phyloP scores from a whole-genome alignment of 441 rosid species.

The Aquilaria agallochum region DNA sequence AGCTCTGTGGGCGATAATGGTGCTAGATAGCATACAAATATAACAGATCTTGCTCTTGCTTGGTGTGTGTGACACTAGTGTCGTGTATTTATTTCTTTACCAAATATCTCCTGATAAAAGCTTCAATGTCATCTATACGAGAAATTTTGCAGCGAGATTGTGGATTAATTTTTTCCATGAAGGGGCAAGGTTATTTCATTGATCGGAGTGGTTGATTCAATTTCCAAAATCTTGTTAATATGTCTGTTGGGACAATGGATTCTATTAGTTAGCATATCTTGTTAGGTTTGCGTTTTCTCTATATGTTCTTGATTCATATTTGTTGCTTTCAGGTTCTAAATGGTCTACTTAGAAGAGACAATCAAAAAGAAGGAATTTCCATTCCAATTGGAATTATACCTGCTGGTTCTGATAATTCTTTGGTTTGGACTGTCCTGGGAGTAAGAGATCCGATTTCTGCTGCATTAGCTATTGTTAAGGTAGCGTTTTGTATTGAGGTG shows the following conservation, averaged over 20 bases:
- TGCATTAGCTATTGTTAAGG: constrained; percentile 88
- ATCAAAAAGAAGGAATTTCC: constrained; percentile 89
- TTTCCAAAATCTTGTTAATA: constrained; percentile 4
- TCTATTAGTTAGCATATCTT: not conserved
- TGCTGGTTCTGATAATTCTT: constrained; percentile 94
- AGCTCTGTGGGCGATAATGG: too few species aligned
- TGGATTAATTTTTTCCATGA: too few species aligned
- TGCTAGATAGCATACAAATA: too few species aligned
- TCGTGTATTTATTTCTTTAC: too few species aligned
- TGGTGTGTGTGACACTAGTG: too few species aligned
- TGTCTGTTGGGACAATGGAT: too few species aligned
- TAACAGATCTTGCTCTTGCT: too few species aligned
- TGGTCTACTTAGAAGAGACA: constrained; percentile 76
- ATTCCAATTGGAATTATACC: constrained; percentile 95
- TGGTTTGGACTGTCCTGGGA: constrained; percentile 94
- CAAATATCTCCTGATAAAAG: too few species aligned
- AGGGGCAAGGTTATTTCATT: too few species aligned
- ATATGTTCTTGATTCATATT: not conserved
- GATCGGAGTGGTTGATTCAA: not conserved
- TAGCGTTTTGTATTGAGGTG: constrained; percentile 11
- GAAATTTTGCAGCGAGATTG: too few species aligned
- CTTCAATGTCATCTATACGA: too few species aligned
- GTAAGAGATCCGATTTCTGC: constrained; percentile 92
- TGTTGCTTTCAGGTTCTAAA: constrained; percentile 64
- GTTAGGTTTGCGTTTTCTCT: not conserved